Conservation (phyloP, 2,329 filamentous ascomycete genomes). For the Chaetomium sp. region DNA sequence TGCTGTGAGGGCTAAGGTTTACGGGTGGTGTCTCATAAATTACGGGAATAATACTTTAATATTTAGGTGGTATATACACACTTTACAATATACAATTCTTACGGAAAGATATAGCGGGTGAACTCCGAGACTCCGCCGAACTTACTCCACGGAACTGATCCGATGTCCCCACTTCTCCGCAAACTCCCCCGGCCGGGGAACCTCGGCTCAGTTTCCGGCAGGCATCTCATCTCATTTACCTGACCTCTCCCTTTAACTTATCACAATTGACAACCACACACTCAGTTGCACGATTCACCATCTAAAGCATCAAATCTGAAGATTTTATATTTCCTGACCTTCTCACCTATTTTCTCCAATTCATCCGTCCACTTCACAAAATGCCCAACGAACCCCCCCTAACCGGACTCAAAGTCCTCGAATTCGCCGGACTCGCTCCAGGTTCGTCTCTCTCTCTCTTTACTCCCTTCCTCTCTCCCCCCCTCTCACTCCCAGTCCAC, state of each 20-base stretch:
- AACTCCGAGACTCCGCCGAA: too few relatives aligned
- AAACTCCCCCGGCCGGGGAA: background rate
- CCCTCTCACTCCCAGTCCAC: background rate
- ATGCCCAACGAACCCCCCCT: slow-evolving; percentile 39
- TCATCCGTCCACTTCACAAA: slow-evolving; percentile 2
- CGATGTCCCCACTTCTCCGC: background rate
- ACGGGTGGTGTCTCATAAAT: too few relatives aligned
- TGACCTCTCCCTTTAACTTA: too few relatives aligned
- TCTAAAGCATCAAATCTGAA: background rate
- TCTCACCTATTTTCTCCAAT: background rate
- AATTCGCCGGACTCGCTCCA: slow-evolving; percentile 57
- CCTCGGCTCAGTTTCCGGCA: slow-evolving; percentile 13
- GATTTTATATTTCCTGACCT: background rate
- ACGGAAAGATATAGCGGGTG: too few relatives aligned
- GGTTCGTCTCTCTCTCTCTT: slow-evolving; percentile 35
- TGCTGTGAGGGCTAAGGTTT: background rate
- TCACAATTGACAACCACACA: too few relatives aligned
- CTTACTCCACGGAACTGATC: too few relatives aligned
- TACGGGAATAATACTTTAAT: too few relatives aligned
- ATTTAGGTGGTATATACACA: too few relatives aligned
- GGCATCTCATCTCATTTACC: background rate
- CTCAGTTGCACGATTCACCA: too few relatives aligned
- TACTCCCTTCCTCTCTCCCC: background rate
- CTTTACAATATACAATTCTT: too few relatives aligned
- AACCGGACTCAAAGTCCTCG: slow-evolving; percentile 49